A percentile compares a stretch with the other conserved stretches of the same genome.
Conservation (phyloP, 805 yeast species). For the Ogataea corticis region DNA sequence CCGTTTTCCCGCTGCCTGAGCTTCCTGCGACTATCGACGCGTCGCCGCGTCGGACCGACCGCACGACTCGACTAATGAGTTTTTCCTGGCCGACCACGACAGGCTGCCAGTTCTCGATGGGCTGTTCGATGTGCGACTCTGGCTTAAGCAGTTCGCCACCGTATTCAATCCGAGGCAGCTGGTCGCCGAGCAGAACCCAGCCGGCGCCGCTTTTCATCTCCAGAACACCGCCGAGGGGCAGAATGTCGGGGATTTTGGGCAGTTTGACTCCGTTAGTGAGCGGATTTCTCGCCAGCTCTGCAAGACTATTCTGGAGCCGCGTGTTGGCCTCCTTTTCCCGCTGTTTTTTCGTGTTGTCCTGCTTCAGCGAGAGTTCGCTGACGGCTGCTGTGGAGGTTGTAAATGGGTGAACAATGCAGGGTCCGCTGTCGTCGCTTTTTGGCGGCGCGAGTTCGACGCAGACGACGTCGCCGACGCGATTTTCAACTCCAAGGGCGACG, state of each 20-base stretch:
- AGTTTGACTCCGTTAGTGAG: constrained; percentile 53
- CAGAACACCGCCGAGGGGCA: constrained; percentile 63
- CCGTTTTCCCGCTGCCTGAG: constrained; percentile 81
- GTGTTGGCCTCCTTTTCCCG: constrained; percentile 19
- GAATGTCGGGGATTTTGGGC: constrained; percentile 45
- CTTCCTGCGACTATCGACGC: constrained; percentile 71
- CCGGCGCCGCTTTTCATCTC: constrained; percentile 42
- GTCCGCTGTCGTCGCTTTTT: constrained; percentile 6
- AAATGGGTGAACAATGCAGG: constrained; percentile 55
- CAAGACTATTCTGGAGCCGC: constrained; percentile 17
- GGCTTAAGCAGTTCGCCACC: constrained; percentile 51
- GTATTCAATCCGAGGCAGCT: constrained; percentile 40
- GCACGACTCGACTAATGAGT: constrained; percentile 40
- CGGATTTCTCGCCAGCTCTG: constrained; percentile 27
- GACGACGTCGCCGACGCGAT: constrained; percentile 52
- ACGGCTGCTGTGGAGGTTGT: constrained; percentile 42
- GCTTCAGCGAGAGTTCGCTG: constrained; percentile 30
- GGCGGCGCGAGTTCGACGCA: constrained; percentile 46
- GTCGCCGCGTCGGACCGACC: constrained; percentile 39
- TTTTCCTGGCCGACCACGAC: constrained; percentile 59
- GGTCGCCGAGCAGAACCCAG: constrained; percentile 30
- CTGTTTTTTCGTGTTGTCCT: constrained; percentile 31
- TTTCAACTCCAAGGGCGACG: constrained; percentile 53
- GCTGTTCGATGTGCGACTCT: constrained; percentile 33
- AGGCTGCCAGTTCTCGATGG: background rate